Percentiles rank a stretch among this genome's conserved stretches.
Evolutionary conservation across 306 rosid species (phyloP).

Genomic region (Cicer arietinum): DNA sequence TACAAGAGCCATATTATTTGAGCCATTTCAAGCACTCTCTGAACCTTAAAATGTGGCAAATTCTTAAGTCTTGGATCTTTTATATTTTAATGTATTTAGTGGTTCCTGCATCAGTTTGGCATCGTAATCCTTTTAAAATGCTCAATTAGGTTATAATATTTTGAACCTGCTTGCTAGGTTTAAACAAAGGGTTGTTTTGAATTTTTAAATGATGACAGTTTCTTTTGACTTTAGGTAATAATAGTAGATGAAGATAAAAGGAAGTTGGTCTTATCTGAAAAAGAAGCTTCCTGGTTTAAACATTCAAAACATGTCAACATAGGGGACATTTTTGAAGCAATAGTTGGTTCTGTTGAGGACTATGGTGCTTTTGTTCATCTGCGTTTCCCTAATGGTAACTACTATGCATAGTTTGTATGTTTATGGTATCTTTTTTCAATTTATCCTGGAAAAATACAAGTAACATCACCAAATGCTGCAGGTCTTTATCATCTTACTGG

Average conservation of each 20-base stretch:
- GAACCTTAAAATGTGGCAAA: constrained; percentile 29
- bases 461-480: constrained; percentile 65
- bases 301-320: constrained; percentile 66
- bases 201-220: constrained; percentile 44
- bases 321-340: constrained; percentile 79
- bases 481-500: constrained; percentile 91
- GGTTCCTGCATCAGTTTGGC: constrained; percentile 16
- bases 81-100: constrained; percentile 6
- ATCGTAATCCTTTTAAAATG: constrained; percentile 18
- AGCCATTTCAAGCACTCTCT: constrained; percentile 34
- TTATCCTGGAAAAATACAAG: constrained; percentile 41
- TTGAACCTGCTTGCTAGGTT: constrained; percentile 8
- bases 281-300: constrained; percentile 79
- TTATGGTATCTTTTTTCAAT: constrained; percentile 21
- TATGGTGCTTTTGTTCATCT: constrained; percentile 91
- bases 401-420: constrained; percentile 14
- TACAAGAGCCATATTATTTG: constrained; percentile 9
- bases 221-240: constrained; percentile 67
- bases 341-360: constrained; percentile 76
- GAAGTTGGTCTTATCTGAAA: constrained; percentile 83
- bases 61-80: neutral
- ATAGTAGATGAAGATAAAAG: constrained; percentile 75
- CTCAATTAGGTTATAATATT: constrained; percentile 8
- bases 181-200: constrained; percentile 18
- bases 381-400: constrained; percentile 80